phyloP scores from a whole-genome alignment of 305 asterid species.

The Rubia balearica region DNA sequence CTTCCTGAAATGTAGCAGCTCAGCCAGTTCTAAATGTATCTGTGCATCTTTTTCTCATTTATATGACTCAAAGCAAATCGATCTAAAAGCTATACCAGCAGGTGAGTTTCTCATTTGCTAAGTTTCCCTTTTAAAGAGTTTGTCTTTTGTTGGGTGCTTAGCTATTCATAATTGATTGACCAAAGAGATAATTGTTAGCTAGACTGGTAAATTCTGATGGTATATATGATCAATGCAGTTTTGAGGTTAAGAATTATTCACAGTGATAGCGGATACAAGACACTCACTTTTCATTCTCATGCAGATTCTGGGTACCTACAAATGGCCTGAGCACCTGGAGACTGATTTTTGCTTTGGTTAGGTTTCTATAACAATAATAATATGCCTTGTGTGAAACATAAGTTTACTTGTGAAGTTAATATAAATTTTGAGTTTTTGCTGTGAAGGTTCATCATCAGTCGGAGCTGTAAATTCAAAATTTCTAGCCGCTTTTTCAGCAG shows the following conservation, averaged over 20 bases:
- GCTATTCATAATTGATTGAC: not conserved
- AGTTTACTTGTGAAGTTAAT: slow-evolving; percentile 9
- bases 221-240: not conserved
- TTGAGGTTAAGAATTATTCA: not conserved
- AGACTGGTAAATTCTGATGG: not conserved
- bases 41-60: not conserved
- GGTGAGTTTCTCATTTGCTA: not conserved
- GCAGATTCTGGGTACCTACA: slow-evolving; percentile 68
- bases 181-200: not conserved
- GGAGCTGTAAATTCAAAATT: slow-evolving; percentile 70
- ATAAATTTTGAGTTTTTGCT: slow-evolving; percentile 9
- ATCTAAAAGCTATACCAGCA: not conserved
- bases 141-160: not conserved
- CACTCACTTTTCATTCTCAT: slow-evolving; percentile 13
- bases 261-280: not conserved
- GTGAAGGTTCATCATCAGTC: slow-evolving; percentile 76
- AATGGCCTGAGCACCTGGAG: slow-evolving; percentile 87
- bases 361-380: slow-evolving; percentile 17
- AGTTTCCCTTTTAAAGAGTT: not conserved
- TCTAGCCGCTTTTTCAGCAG: slow-evolving; percentile 91
- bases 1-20: not conserved
- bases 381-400: not conserved
- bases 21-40: not conserved
- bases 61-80: not conserved
- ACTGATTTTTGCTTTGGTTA: slow-evolving; percentile 73